These are phyloP conservation scores for Leccinum uliginosum DNA, from an alignment of 768 basidiomycete genomes.

Conservation along the genomic window DNA sequence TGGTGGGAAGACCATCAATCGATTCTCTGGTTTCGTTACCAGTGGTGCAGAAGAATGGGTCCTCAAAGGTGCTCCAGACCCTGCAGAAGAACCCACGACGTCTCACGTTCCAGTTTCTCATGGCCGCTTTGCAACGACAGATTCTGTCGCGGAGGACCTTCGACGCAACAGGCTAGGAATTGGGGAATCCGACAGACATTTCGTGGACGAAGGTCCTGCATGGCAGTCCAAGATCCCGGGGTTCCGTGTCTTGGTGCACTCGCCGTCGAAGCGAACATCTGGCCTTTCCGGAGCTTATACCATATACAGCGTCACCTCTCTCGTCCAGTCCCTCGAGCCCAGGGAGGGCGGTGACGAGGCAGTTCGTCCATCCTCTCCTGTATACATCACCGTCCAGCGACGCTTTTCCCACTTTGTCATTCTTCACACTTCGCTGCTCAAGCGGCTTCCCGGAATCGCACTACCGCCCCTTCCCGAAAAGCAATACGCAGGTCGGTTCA, in stretches of 20 bases:
- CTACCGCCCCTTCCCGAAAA: slow-evolving; percentile 84
- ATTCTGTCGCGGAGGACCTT: slow-evolving; percentile 40
- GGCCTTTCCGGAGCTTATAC: slow-evolving; percentile 68
- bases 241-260: slow-evolving; percentile 74
- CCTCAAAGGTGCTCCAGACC: slow-evolving; percentile 50
- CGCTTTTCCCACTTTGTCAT: slow-evolving; percentile 84
- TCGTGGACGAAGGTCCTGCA: slow-evolving; percentile 61
- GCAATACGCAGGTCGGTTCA: slow-evolving; percentile 78
- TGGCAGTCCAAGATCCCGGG: slow-evolving; percentile 74
- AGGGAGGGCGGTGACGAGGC: slow-evolving; percentile 17
- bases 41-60: slow-evolving; percentile 83
- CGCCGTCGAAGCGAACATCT: slow-evolving; percentile 71
- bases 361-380: slow-evolving; percentile 34
- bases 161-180: slow-evolving; percentile 39
- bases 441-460: slow-evolving; percentile 69
- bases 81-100: slow-evolving; percentile 29
- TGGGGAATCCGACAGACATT: slow-evolving; percentile 64
- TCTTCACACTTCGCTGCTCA: slow-evolving; percentile 65
- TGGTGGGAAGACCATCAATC: slow-evolving; percentile 73
- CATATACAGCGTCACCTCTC: slow-evolving; percentile 70
- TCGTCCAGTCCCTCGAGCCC: slow-evolving; percentile 14
- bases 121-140: slow-evolving; percentile 25
- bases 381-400: slow-evolving; percentile 69
- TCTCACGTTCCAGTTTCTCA: slow-evolving; percentile 22
- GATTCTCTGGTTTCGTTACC: slow-evolving; percentile 84